These are phyloP conservation scores for Vitis labrusca DNA, from an alignment of 164 flowering plant genomes.

Conservation along the genomic window DNA sequence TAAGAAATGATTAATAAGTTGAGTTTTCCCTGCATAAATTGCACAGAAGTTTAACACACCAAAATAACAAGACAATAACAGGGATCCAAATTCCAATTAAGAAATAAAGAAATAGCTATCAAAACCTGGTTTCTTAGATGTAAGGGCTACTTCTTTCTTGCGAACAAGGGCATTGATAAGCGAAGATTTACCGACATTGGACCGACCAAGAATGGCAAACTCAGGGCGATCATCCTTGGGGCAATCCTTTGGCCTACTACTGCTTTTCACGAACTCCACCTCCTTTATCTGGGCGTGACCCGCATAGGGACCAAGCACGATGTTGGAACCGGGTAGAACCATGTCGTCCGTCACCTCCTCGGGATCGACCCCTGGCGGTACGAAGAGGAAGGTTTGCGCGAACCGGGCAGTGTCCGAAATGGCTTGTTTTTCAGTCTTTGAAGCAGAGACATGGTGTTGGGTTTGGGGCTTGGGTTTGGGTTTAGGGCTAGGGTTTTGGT, in stretches of 20 bases:
- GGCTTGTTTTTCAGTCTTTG: slow-evolving; percentile 26
- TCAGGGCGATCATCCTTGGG: slow-evolving; percentile 80
- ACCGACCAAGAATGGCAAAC: slow-evolving; percentile 87
- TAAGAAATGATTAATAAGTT: slow-evolving; percentile 90
- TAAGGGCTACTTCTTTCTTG: slow-evolving; percentile 86
- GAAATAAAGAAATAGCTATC: slow-evolving; percentile 1
- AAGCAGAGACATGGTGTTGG: slow-evolving; percentile 23
- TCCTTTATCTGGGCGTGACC: slow-evolving; percentile 82
- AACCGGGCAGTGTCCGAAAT: slow-evolving; percentile 35
- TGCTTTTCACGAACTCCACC: slow-evolving; percentile 86
- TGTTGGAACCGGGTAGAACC: slow-evolving; percentile 89
- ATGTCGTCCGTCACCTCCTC: slow-evolving; percentile 69
- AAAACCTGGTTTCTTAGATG: slow-evolving; percentile 93
- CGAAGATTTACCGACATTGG: slow-evolving; percentile 94
- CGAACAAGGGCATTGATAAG: slow-evolving; percentile 78
- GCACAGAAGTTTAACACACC: background rate
- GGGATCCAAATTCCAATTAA: background rate
- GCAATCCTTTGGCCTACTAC: slow-evolving; percentile 66
- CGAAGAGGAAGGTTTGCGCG: slow-evolving; percentile 47
- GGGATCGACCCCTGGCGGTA: slow-evolving; percentile 82
- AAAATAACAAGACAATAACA: slow-evolving; percentile 4
- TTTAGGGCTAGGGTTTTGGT: slow-evolving; percentile 12
- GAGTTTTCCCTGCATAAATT: slow-evolving; percentile 83
- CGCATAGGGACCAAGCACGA: slow-evolving; percentile 89
- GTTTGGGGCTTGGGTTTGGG: slow-evolving; percentile 4